These are phyloP conservation scores for Coemansia sp. DNA, from an alignment of 192 early-diverging fungal species.

Conservation along the genomic window DNA sequence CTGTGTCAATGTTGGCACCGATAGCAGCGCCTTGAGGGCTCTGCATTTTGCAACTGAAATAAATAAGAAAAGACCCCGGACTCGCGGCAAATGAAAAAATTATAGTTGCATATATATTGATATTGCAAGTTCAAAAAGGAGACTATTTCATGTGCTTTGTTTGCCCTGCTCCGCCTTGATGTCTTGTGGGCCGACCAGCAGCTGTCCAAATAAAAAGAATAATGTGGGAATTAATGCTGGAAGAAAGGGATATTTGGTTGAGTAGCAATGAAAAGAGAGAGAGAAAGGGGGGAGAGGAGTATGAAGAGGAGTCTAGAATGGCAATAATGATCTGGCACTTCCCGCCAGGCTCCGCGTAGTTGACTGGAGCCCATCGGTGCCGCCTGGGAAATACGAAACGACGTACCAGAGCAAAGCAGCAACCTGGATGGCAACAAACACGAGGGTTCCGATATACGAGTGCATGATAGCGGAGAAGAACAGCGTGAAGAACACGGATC, in stretches of 20 bases:
- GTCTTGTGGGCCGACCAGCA: neutral
- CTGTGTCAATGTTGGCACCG: constrained; percentile 43
- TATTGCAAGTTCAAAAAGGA: too few relatives aligned
- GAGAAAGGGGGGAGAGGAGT: neutral
- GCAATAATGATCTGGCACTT: constrained; percentile 46
- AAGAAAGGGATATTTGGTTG: neutral
- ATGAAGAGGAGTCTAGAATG: constrained; percentile 16
- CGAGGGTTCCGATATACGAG: constrained; percentile 75
- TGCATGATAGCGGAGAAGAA: constrained; percentile 74
- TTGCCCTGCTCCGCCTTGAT: neutral
- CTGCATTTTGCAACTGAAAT: neutral
- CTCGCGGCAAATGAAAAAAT: too few relatives aligned
- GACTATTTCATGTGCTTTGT: too few relatives aligned
- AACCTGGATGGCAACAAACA: constrained; percentile 77
- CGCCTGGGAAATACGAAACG: constrained; percentile 81
- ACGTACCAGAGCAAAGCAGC: constrained; percentile 81
- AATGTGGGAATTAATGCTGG: neutral
- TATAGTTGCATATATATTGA: too few relatives aligned
- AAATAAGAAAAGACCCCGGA: neutral
- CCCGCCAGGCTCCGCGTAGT: constrained; percentile 52
- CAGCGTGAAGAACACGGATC: constrained; percentile 80
- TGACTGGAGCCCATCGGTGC: constrained; percentile 60
- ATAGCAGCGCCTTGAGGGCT: constrained; percentile 4
- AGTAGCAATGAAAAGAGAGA: neutral
- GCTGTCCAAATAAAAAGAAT: too few relatives aligned